Evolutionary conservation across 805 yeast species (phyloP), one percentile per base, ranked within the genome.

Genomic region (Blastobotrys muscicola): DNA sequence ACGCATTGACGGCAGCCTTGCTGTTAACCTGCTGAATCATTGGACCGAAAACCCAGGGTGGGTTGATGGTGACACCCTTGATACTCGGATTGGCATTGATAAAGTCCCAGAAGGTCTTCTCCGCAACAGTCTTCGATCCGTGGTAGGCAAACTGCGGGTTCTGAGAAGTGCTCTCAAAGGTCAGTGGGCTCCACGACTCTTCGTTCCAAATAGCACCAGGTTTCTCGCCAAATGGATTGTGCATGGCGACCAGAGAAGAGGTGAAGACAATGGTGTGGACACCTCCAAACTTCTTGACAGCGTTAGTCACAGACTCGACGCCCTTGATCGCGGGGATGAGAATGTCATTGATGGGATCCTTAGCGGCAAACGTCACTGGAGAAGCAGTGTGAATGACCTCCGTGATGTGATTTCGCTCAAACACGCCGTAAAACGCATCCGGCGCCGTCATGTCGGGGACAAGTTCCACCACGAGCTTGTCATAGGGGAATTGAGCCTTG

Each of bases 51-150:
- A 58, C 62, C 11, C 46, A 47, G 5, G 59, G 58, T 9, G 62
- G 62, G 38, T 54, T 52, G 34, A 58, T 40, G 11, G 59, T 46
- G 13, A 57, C 43, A 33, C 53, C 29, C 2, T 45, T 29, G 29
- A 57, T 53, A 5, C 36, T 23, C 5, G 50, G 50, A 5, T 31
- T 12, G 13, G n/a, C 33, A 31, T 67, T 57, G n/a, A 64, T 45
- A 50, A 74, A 75, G 1, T 71, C 67, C 74, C 82, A 74, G 14
- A 75, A 76, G 4, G 76, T 71, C n/a, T n/a, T n/a, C 60, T 80
- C 83, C 29, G 82, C 84, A 52, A 64, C 60, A 6, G 58, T 68
- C 59, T 78, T 78, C 30, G 82, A 69, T 65, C 36, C 69, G 68
- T 42, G 29, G 39, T 54, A 57, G 15, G 49, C 50, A 1, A 43